Evolutionary conservation across 192 early-diverging fungal genomes (phyloP).

Genomic region (Coemansia sp.): DNA sequence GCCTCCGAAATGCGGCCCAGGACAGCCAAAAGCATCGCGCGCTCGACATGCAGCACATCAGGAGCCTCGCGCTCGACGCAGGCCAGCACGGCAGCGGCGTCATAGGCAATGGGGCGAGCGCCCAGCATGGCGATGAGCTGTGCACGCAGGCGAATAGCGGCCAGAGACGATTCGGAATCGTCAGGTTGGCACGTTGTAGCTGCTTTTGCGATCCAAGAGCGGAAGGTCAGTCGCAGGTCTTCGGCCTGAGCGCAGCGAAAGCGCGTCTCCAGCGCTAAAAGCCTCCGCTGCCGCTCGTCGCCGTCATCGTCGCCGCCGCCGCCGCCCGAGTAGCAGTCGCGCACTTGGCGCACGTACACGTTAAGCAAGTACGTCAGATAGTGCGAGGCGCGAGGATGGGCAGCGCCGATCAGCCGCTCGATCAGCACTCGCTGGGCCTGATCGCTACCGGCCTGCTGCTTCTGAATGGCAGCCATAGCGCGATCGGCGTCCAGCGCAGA

Average conservation of each 20-base stretch:
- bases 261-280: conserved; percentile 8
- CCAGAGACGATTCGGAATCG: background rate
- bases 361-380: conserved; percentile 47
- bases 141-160: conserved; percentile 15
- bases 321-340: conserved; percentile 14
- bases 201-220: conserved; percentile 9
- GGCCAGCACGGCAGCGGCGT: conserved; percentile 15
- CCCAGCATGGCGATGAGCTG: conserved; percentile 27
- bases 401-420: conserved; percentile 36
- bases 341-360: conserved; percentile 46
- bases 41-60: conserved; percentile 16
- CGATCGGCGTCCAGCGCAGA: conserved; percentile 34
- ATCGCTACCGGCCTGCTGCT: conserved; percentile 1
- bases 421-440: conserved; percentile 33
- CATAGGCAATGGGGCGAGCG: conserved; percentile 13
- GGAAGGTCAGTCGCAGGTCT: conserved; percentile 30
- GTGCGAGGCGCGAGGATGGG: conserved; percentile 35
- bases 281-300: background rate
- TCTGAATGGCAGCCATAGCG: conserved; percentile 18
- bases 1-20: conserved; percentile 18
- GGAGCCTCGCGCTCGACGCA: conserved; percentile 24
- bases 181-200: background rate
- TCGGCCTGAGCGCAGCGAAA: conserved; percentile 39
- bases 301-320: background rate
- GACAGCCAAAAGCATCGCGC: conserved; percentile 33